Percentiles rank a stretch among this genome's conserved stretches.
These are phyloP conservation scores for Blepharisma japonicum DNA, from an alignment of 73 alveolate species.

Conservation along the genomic window DNA sequence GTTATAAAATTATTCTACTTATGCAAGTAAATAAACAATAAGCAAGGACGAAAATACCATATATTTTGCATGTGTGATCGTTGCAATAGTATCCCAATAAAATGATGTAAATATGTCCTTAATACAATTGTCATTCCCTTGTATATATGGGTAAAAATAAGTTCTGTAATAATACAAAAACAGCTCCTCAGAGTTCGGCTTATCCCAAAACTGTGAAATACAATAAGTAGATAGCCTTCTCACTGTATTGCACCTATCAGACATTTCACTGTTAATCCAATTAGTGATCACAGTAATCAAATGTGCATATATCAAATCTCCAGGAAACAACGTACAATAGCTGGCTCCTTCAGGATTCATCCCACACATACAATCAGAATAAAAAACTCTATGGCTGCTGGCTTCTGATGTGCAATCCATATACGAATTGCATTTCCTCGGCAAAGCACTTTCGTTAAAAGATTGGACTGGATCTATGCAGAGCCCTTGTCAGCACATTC, in stretches of 20 bases:
- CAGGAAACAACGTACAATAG: slow-evolving; percentile 13
- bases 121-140: slow-evolving; percentile 18
- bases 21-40: no score
- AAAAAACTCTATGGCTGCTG: not conserved
- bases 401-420: not conserved
- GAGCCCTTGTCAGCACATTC: not conserved
- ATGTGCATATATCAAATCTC: not conserved
- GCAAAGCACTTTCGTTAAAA: not conserved
- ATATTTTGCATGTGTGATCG: not conserved
- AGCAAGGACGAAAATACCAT: no score
- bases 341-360: not conserved
- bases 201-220: slow-evolving; percentile 25
- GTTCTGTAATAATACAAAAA: slow-evolving; percentile 11
- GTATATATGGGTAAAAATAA: not conserved
- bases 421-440: not conserved
- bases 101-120: not conserved
- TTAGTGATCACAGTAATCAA: not conserved
- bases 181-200: slow-evolving; percentile 15
- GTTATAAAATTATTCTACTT: no score
- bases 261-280: slow-evolving; percentile 23
- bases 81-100: slow-evolving; percentile 18
- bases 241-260: slow-evolving; percentile 2
- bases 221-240: slow-evolving; percentile 6
- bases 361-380: slow-evolving; percentile 28
- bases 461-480: not conserved